Base-by-base conservation (phyloP, 75 land plant species). In the Selaginella moellendorffii region DNA sequence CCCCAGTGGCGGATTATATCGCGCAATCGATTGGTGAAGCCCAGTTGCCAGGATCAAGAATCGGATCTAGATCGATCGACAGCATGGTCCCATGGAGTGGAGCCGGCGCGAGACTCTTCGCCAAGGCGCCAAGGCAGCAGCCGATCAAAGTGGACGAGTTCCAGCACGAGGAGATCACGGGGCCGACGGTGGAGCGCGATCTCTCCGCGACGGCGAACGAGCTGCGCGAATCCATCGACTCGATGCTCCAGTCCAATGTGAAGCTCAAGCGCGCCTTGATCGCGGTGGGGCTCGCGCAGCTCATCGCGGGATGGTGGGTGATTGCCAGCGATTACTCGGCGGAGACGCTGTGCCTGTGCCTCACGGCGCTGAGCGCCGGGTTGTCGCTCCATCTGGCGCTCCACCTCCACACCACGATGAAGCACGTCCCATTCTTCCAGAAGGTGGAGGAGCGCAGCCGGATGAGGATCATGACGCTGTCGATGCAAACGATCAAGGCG, bases 131-230 rank as follows among this genome's bases (percentile, higher is more conserved):
- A n/a, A n/a, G n/a, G n/a, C n/a, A n/a, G n/a, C n/a, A n/a, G n/a
- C n/a, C n/a, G n/a, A n/a, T n/a, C n/a, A n/a, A n/a, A n/a, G 20
- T 74, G 12, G 77, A 71, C 2, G 69, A 71, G 29, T 87, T 83
- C 74, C 77, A 76, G 66, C 88, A 85, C 65, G 89, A 92, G 64
- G 96, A 92, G 75, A 88, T 85, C 18, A 78, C 66, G 27, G 96
- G 90, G 2, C 97, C 95, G 1, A 92, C 97, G 14, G 97, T 92
- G 24, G 97, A 92, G 31, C 72, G 96, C 25, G 97, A 92, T 64
- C 42, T 69, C 19, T 92, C 96, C 2, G 67, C 83, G 0, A 69
- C 82, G 2, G 97, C 97, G 1, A 71, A 85, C 22, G 97, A 92
- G 71, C 72, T 87, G 8, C 66, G 97, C 52, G 63, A 80, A 1